Base-by-base conservation (phyloP, 2,329 filamentous ascomycete genomes). In the Aspergillus sp. region DNA sequence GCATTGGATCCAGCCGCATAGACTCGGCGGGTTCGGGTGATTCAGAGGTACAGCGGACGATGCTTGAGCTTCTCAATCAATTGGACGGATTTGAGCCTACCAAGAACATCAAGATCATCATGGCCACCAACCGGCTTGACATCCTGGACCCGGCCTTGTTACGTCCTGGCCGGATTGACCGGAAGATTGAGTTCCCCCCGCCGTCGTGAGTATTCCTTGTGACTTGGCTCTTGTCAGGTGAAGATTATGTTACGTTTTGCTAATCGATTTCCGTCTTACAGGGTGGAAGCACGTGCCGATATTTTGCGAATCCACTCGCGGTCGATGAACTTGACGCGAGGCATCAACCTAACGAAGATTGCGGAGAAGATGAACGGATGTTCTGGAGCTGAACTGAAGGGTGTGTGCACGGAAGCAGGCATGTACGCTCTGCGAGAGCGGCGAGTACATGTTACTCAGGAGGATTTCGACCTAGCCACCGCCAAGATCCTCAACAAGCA, bases 351-450 rank as follows among this genome's bases (percentile, higher is more conserved):
- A 66, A 96, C 86, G 71, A 99, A 99, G 87, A 96, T 98, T 71
- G 95, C 95, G 30, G 95, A 99, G 84, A 98, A 98, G 86, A 99
- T 99, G 95, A 97, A 97, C 73, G 95, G 95, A 54, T 99, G 95
- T 80, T 97, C 93, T 3, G 95, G 95, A 62, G 95, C 95, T 57
- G 95, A 99, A 80, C 81, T 99, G 70, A 99, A 99, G 87, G 95
- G 95, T 82, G 95, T 99, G 51, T 99, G 95, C 78, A 99, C 95
- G 49, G 95, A 99, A 79, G 92, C 95, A 2, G 95, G 95, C 71
- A 99, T 99, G 95, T 99, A 95, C 75, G 95, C 95, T 13, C 84
- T 99, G 66, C 88, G 95, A 69, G 95, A 99, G 82, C 85, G 95
- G 74, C 88, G 95, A 80, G 94, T 99, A 61, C 95, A 99, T 77